These are phyloP conservation scores for Flaveria robusta DNA, from an alignment of 129 eudicot species.

Conservation along the genomic window DNA sequence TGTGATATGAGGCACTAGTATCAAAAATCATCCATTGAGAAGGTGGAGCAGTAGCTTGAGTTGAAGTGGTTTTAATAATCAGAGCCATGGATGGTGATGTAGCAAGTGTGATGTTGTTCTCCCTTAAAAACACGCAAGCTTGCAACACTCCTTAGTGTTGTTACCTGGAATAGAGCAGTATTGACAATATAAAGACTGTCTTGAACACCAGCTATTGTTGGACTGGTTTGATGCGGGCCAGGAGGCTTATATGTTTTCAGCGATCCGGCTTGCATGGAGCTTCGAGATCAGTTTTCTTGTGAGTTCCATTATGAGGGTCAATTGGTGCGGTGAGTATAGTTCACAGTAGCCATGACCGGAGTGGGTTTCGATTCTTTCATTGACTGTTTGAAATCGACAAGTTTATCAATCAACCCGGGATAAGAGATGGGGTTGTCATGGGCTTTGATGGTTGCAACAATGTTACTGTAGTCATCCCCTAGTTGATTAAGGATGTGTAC, in stretches of 20 bases:
- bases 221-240: neutral
- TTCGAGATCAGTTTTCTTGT: neutral
- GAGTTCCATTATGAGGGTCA: neutral
- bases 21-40: neutral
- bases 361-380: neutral
- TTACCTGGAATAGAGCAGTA: neutral
- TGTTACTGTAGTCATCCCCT: too few species aligned
- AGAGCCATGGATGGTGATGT: neutral
- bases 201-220: neutral
- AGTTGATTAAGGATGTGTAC: too few species aligned
- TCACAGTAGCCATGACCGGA: neutral
- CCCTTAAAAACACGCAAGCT: neutral
- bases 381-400: too few species aligned
- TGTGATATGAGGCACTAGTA: too few species aligned
- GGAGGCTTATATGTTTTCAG: neutral
- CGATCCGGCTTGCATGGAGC: neutral
- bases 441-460: too few species aligned
- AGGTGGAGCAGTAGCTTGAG: neutral
- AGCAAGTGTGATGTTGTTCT: neutral
- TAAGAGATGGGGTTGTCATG: too few species aligned
- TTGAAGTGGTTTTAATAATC: neutral
- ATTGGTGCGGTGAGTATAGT: neutral
- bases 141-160: neutral
- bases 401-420: too few species aligned
- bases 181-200: neutral